A percentile compares a stretch with the other conserved stretches of the same genome.
phyloP scores from a whole-genome alignment of 352 stramenopile genomes.

The Phytopythium boreale region DNA sequence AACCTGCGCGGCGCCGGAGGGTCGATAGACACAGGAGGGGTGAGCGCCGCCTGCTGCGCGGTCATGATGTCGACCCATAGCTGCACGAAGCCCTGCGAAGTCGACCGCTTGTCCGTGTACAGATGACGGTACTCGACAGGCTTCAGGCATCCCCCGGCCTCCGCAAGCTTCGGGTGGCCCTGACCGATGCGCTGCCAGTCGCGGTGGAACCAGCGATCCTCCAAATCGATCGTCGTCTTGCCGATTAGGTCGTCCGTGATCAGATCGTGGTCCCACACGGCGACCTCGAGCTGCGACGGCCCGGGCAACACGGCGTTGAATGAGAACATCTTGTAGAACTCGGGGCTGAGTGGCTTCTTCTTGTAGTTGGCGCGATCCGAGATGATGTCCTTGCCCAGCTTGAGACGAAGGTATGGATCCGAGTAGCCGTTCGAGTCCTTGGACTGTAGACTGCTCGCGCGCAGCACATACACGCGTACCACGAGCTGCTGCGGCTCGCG shows the following conservation, averaged over 20 bases:
- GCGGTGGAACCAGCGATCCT: conserved; percentile 92
- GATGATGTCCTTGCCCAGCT: conserved; percentile 66
- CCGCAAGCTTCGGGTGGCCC: conserved; percentile 17
- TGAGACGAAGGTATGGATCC: conserved; percentile 73
- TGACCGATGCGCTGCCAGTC: conserved; percentile 73
- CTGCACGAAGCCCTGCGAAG: conserved; percentile 67
- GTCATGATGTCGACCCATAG: conserved; percentile 92
- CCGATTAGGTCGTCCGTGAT: conserved; percentile 88
- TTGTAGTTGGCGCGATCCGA: conserved; percentile 67
- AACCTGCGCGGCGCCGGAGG: conserved; percentile 65
- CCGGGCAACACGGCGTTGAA: conserved; percentile 71
- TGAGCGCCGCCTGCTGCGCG: conserved; percentile 52
- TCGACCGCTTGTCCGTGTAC: conserved; percentile 67
- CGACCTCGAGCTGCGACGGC: conserved; percentile 74
- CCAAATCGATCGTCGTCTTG: conserved; percentile 89
- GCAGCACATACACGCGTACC: conserved; percentile 74
- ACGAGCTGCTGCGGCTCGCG: conserved; percentile 53
- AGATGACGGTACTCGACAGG: conserved; percentile 88
- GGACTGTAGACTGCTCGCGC: conserved; percentile 64
- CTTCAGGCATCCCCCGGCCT: conserved; percentile 44
- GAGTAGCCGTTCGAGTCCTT: conserved; percentile 81
- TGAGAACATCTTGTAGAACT: conserved; percentile 72
- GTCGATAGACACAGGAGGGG: conserved; percentile 67
- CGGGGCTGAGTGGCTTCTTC: conserved; percentile 73
- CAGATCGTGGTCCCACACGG: conserved; percentile 78